Base-by-base conservation (phyloP, 495 filamentous ascomycete species). In the Cercophora newfieldiana region DNA sequence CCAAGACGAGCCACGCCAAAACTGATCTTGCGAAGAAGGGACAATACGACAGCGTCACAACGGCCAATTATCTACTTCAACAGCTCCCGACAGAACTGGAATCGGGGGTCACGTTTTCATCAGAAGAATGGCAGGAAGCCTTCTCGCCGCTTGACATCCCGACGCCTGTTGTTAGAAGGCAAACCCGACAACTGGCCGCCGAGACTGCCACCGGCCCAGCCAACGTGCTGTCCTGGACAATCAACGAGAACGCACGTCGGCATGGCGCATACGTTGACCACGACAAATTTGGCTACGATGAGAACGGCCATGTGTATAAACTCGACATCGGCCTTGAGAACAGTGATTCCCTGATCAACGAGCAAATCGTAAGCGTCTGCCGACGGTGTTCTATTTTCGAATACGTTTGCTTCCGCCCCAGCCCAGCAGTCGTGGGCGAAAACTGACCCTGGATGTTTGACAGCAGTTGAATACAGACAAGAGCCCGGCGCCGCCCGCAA, bases 201-300 rank as follows among this genome's bases (percentile, higher is more conserved):
- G 51, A 24, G 51, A 1, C 51, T 18, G n/a, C n/a, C n/a, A 18
- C n/a, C 51, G 51, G 22, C 3, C 51, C 25, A 10, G 25, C 51
- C 18, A 18, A 47, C 18, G 37, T 47, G 37, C 49, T 53, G 7
- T 10, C 22, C 24, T 58, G 55, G 55, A 58, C 28, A 58, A 58
- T 58, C 28, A 28, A 29, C 55, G 12, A 18, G 55, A 10, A 7
- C 16, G 28, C 55, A 6, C 22, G 6, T 7, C 55, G 28, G 14
- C 12, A 31, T 28, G 55, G 55, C 55, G 55, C 55, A 29, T 29
- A 58, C 26, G 55, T 58, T 21, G 55, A 58, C 26, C 31, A 29
- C 14, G 26, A 31, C 28, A 28, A 58, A 28, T 58, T 58, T 16
- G 55, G 55, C 55, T 58, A 58, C 28, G 55, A 58, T 22, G 55